A percentile compares a stretch with the other conserved stretches of the same genome.
Conservation (phyloP, 768 basidiomycete species). For the Lactarius hatsudake region DNA sequence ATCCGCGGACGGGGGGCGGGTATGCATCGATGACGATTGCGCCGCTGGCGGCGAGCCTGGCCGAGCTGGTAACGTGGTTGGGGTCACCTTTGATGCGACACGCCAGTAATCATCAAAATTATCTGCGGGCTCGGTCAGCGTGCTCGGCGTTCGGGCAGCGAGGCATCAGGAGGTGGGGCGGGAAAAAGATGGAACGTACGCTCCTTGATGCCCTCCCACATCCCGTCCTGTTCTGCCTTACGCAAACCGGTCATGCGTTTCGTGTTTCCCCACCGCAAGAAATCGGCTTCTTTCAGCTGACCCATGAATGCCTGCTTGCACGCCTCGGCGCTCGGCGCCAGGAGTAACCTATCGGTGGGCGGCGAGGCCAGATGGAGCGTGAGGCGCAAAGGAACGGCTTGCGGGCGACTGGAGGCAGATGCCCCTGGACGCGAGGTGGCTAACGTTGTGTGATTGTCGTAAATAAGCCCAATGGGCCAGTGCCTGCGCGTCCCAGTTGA, state of each 20-base stretch:
- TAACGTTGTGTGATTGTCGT: constrained; percentile 77
- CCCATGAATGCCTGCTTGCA: constrained; percentile 96
- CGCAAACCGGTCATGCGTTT: constrained; percentile 88
- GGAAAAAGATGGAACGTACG: constrained; percentile 52
- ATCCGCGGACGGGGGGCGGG: constrained; percentile 64
- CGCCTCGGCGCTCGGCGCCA: constrained; percentile 76
- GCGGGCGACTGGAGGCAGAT: constrained; percentile 41
- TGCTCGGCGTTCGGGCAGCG: neutral
- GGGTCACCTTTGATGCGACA: constrained; percentile 89
- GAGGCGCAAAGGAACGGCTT: constrained; percentile 65
- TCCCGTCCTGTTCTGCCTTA: constrained; percentile 89
- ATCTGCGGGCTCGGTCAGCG: constrained; percentile 47
- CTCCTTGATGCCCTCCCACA: constrained; percentile 96
- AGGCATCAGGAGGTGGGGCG: neutral
- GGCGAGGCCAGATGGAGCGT: constrained; percentile 86
- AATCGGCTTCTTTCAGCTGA: constrained; percentile 94
- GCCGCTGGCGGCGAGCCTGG: constrained; percentile 54
- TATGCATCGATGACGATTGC: constrained; percentile 54
- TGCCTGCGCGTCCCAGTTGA: constrained; percentile 58
- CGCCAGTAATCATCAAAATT: constrained; percentile 96
- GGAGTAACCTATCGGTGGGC: constrained; percentile 79
- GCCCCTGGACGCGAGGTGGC: constrained; percentile 46
- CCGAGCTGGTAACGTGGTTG: constrained; percentile 65
- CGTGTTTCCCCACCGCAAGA: constrained; percentile 94
- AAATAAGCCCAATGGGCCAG: constrained; percentile 94